Percentiles rank a stretch among this genome's conserved stretches.
These are phyloP conservation scores for Rhodotorula sp. DNA, from an alignment of 1,284 basidiomycete species.

Conservation along the genomic window DNA sequence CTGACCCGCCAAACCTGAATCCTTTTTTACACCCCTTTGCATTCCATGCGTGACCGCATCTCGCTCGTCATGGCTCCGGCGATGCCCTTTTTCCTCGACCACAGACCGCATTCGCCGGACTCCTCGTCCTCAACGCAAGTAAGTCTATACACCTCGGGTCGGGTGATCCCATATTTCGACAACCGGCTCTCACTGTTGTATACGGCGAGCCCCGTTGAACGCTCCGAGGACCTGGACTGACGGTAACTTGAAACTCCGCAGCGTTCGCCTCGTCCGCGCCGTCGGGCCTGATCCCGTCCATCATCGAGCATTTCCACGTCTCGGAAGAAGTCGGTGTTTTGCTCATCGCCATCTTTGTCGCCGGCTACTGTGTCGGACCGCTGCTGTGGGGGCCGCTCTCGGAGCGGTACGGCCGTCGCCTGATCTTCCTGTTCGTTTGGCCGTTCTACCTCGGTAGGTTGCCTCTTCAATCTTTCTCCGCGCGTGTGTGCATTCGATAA, in stretches of 20 bases:
- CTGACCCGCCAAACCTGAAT: too few relatives aligned
- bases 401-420: conserved; percentile 60
- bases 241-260: conserved; percentile 1
- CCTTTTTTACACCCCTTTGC: too few relatives aligned
- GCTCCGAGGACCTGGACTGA: background rate
- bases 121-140: conserved; percentile 67
- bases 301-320: conserved; percentile 60
- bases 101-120: conserved; percentile 58
- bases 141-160: too few relatives aligned
- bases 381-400: conserved; percentile 51
- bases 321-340: conserved; percentile 58
- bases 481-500: too few relatives aligned
- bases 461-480: too few relatives aligned
- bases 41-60: background rate
- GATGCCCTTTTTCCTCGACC: background rate
- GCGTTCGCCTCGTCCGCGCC: conserved; percentile 64
- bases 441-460: too few relatives aligned
- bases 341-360: conserved; percentile 53
- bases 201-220: background rate
- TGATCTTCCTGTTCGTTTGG: conserved; percentile 67
- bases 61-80: background rate
- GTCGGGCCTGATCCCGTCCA: conserved; percentile 54
- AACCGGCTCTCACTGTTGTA: background rate
- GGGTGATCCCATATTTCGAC: background rate
- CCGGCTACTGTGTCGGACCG: conserved; percentile 46